A percentile compares a stretch with the other conserved stretches of the same genome.
phyloP scores from a whole-genome alignment of 345 rosid species.

The Zanthoxylum bungeanum region DNA sequence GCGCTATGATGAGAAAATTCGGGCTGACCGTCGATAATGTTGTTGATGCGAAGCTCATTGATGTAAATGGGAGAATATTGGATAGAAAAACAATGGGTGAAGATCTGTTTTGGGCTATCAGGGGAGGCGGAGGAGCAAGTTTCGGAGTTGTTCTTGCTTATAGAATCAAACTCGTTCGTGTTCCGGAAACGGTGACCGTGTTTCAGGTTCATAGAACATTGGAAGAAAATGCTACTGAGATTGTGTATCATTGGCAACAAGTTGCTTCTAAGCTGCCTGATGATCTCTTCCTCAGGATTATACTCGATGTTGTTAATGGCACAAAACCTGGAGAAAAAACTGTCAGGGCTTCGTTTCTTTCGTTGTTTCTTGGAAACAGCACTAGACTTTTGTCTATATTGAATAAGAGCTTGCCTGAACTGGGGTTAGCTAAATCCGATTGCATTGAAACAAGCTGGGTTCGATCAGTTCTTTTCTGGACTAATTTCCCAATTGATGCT shows the following conservation, averaged over 20 bases:
- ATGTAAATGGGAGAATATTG: constrained; percentile 50
- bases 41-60: constrained; percentile 51
- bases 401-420: constrained; percentile 40
- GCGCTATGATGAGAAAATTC: constrained; percentile 57
- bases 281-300: constrained; percentile 38
- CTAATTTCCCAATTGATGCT: constrained; percentile 16
- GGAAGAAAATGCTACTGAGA: constrained; percentile 44
- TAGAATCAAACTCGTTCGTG: constrained; percentile 49
- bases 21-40: constrained; percentile 57
- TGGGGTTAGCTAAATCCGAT: constrained; percentile 37
- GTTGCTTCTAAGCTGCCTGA: constrained; percentile 38
- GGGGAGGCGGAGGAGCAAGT: constrained; percentile 74
- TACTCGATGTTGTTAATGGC: constrained; percentile 23
- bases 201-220: constrained; percentile 36
- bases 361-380: constrained; percentile 42
- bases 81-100: constrained; percentile 69
- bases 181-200: constrained; percentile 53
- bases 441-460: constrained; percentile 61
- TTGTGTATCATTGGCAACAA: constrained; percentile 47
- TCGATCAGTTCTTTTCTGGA: constrained; percentile 40
- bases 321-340: constrained; percentile 29
- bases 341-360: constrained; percentile 34
- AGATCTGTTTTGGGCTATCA: constrained; percentile 70
- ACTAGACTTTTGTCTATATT: constrained; percentile 26
- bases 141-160: constrained; percentile 58